Evolutionary conservation across 805 yeast genomes (phyloP), one percentile per base, ranked within the genome.

Genomic region (Ogataea minuta): DNA sequence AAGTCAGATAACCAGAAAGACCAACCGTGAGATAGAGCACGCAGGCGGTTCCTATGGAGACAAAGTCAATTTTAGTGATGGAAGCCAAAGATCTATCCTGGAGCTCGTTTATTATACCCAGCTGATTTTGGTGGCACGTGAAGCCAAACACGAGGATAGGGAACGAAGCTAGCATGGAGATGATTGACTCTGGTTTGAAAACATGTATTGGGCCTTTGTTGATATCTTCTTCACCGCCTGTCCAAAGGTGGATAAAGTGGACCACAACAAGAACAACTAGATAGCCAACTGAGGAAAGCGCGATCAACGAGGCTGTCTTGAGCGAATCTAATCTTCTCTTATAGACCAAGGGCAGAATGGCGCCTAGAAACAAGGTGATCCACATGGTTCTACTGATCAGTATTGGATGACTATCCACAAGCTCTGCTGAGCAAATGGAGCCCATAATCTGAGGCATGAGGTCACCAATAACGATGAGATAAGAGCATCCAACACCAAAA

Each of bases 111-210:
- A 89, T 76, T 39, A 90, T 76, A 1, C 95, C 79, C 54, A 87
- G 88, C 88, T 87, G 87, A 64, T 91, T 91, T 61, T 91, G 97
- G 57, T 91, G 97, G 54, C 97, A 93, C 0, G 98, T 91, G 63
- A 80, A 91, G 0, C 96, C 96, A 68, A 91, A 90, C 10, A 91
- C 91, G 50, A 89, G 81, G 47, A 90, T 84, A n/a, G 97, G 95
- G 58, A 90, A 78, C 9, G 93, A 79, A 16, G 84, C 72, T 13
- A 90, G 70, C n/a, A 79, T 66, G 3, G 74, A 59, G 0, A 70
- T 50, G 11, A 70, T 57, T 4, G 72, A 60, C 17, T 57, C 52
- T 1, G 88, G 87, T 23, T 60, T 56, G 45, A 77, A 45, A 49
- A 70, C 40, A 41, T 74, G 55, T 36, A 84, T 60, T 0, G 65